These are phyloP conservation scores for Pseudogymnoascus sp. DNA, from an alignment of 2,329 filamentous ascomycete genomes.

Conservation along the genomic window DNA sequence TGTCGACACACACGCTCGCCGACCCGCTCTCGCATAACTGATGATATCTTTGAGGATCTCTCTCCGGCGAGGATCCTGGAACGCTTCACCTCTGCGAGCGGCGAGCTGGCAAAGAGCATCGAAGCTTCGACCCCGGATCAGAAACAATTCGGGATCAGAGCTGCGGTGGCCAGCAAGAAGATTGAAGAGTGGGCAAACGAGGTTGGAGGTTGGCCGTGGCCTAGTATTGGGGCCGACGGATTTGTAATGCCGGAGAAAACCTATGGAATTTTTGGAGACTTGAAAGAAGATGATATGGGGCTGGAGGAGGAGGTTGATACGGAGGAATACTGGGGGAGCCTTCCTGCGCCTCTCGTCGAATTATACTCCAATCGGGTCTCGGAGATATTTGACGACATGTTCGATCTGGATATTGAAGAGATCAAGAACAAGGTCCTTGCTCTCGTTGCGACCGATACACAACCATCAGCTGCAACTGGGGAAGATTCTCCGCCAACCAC, in stretches of 20 bases:
- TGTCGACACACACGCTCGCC: constrained; percentile 19
- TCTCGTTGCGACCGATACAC: constrained; percentile 35
- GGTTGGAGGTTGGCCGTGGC: constrained; percentile 53
- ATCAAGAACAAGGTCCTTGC: constrained; percentile 81
- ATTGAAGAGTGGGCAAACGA: constrained; percentile 71
- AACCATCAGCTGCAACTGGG: constrained; percentile 28
- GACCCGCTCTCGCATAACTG: constrained; percentile 27
- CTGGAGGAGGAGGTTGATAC: constrained; percentile 20
- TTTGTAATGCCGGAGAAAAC: constrained; percentile 40
- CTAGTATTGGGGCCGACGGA: constrained; percentile 39
- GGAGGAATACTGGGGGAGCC: constrained; percentile 55
- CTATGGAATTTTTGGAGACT: constrained; percentile 12
- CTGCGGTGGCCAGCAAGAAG: constrained; percentile 60
- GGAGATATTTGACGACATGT: constrained; percentile 61
- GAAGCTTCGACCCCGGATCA: constrained; percentile 55
- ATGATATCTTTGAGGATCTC: constrained; percentile 54
- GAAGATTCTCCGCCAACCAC: constrained; percentile 16
- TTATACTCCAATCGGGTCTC: constrained; percentile 65
- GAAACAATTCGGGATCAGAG: constrained; percentile 61
- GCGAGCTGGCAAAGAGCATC: constrained; percentile 49
- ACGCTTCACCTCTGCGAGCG: constrained; percentile 46
- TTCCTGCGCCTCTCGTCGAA: constrained; percentile 55
- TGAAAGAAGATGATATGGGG: constrained; percentile 13
- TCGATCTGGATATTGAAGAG: constrained; percentile 68
- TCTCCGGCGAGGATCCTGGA: constrained; percentile 52